phyloP scores from a whole-genome alignment of 2,329 filamentous ascomycete species.

The Monilinia vaccinii-corymbosi region DNA sequence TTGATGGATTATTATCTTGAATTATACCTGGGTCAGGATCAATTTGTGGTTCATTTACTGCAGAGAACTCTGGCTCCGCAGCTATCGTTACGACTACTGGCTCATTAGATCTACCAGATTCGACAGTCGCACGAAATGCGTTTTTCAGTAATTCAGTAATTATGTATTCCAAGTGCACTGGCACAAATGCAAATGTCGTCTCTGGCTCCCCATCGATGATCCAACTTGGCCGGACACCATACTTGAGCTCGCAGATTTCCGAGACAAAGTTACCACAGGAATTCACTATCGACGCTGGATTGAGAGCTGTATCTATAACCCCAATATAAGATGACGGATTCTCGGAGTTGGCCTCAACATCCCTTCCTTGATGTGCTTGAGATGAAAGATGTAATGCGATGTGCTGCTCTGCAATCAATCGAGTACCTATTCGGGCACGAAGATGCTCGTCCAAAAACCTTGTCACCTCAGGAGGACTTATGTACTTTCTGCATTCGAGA shows the following conservation, averaged over 20 bases:
- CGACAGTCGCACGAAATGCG: slow-evolving; percentile 86
- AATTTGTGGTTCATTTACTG: neutral
- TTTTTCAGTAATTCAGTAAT: slow-evolving; percentile 96
- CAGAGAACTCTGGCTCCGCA: slow-evolving; percentile 37
- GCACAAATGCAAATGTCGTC: slow-evolving; percentile 87
- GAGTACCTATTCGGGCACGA: slow-evolving; percentile 84
- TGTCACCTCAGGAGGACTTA: slow-evolving; percentile 74
- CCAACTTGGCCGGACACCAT: slow-evolving; percentile 75
- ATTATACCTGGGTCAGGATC: no score
- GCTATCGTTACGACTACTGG: slow-evolving; percentile 91
- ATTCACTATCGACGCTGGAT: slow-evolving; percentile 72
- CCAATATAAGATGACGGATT: slow-evolving; percentile 64
- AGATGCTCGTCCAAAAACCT: slow-evolving; percentile 89
- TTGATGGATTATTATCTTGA: slow-evolving; percentile 29
- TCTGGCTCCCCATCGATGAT: slow-evolving; percentile 76
- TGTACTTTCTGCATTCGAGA: slow-evolving; percentile 86
- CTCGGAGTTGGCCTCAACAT: slow-evolving; percentile 22
- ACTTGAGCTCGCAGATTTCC: slow-evolving; percentile 94
- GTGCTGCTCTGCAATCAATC: slow-evolving; percentile 92
- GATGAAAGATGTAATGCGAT: slow-evolving; percentile 76
- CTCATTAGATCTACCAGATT: slow-evolving; percentile 68
- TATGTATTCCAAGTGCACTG: slow-evolving; percentile 95
- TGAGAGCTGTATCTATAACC: slow-evolving; percentile 85
- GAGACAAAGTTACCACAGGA: slow-evolving; percentile 83
- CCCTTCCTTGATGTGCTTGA: slow-evolving; percentile 59